Evolutionary conservation across 2,329 filamentous ascomycete species (phyloP).

Genomic region (Scortechinia acanthostroma): DNA sequence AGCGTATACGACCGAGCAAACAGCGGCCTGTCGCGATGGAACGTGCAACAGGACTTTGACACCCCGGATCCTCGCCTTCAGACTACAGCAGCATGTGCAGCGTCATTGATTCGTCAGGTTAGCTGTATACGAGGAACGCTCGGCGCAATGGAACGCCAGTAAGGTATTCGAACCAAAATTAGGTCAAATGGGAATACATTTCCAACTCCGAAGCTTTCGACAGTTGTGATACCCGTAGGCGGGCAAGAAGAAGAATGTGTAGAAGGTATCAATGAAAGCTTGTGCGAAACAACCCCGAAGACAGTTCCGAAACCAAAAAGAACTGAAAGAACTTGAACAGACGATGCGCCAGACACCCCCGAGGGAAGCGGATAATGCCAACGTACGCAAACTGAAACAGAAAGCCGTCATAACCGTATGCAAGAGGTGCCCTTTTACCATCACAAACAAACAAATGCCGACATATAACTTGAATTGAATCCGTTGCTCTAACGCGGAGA

Average conservation of each 20-base stretch:
- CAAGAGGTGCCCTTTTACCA: conserved; percentile 1
- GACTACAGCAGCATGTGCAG: too few species aligned
- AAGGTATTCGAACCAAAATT: conserved; percentile 1
- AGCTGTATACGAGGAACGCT: too few species aligned
- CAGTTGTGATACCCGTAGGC: background rate
- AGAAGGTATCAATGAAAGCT: background rate
- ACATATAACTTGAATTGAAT: background rate
- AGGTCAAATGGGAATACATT: background rate
- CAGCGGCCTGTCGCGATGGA: too few species aligned
- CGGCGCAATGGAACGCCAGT: background rate
- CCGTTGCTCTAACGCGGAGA: background rate
- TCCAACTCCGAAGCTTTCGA: background rate
- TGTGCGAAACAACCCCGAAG: background rate
- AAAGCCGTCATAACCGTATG: conserved; percentile 1
- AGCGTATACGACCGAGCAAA: too few species aligned
- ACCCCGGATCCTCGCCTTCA: too few species aligned
- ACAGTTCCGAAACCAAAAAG: background rate
- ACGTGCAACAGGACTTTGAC: too few species aligned
- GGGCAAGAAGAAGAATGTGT: background rate
- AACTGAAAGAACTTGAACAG: background rate
- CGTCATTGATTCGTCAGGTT: too few species aligned
- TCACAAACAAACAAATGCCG: background rate
- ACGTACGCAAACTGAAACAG: background rate
- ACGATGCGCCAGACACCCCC: background rate
- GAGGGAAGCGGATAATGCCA: background rate